phyloP scores from a whole-genome alignment of 2,329 filamentous ascomycete genomes.

The Mycosphaerelloides madeirae region DNA sequence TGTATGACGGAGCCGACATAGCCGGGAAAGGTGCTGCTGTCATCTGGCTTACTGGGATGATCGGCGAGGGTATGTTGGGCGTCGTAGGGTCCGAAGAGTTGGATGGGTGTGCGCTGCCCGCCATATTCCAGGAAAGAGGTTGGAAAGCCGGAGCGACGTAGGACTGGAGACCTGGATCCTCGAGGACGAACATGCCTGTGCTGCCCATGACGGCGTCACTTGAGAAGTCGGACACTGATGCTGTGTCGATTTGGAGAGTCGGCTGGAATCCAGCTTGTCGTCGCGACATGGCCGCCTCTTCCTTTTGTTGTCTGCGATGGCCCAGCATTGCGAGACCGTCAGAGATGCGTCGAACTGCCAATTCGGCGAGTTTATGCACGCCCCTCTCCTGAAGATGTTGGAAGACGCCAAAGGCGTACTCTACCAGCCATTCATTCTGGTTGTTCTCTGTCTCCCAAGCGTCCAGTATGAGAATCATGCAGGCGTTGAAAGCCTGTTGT shows the following conservation, averaged over 20 bases:
- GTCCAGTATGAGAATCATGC: conserved; percentile 47
- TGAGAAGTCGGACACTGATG: conserved; percentile 25
- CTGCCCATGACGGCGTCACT: conserved; percentile 43
- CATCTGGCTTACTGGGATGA: conserved; percentile 27
- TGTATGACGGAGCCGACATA: conserved; percentile 22
- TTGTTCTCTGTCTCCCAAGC: conserved; percentile 40
- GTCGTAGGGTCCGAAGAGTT: conserved; percentile 18
- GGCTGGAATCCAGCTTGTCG: conserved; percentile 14
- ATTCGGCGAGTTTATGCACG: conserved; percentile 43
- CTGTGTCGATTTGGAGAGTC: conserved; percentile 19
- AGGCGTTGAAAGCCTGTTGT: conserved; percentile 49
- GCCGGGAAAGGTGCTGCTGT: conserved; percentile 31
- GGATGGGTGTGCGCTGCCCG: conserved; percentile 18
- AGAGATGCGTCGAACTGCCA: conserved; percentile 40
- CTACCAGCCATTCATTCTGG: conserved; percentile 36
- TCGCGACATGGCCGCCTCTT: conserved; percentile 13
- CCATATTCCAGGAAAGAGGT: conserved; percentile 29
- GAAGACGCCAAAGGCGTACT: conserved; percentile 42
- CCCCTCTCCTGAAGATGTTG: conserved; percentile 38
- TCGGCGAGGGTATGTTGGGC: conserved; percentile 20
- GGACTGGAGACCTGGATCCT: conserved; percentile 42
- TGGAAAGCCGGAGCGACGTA: conserved; percentile 22
- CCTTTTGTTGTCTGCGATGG: conserved; percentile 13
- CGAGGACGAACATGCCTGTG: conserved; percentile 45
- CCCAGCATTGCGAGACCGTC: conserved; percentile 28